Evolutionary conservation across 2,329 filamentous ascomycete species (phyloP), one percentile per base, ranked within the genome.

Genomic region (Pyricularia grisea): DNA sequence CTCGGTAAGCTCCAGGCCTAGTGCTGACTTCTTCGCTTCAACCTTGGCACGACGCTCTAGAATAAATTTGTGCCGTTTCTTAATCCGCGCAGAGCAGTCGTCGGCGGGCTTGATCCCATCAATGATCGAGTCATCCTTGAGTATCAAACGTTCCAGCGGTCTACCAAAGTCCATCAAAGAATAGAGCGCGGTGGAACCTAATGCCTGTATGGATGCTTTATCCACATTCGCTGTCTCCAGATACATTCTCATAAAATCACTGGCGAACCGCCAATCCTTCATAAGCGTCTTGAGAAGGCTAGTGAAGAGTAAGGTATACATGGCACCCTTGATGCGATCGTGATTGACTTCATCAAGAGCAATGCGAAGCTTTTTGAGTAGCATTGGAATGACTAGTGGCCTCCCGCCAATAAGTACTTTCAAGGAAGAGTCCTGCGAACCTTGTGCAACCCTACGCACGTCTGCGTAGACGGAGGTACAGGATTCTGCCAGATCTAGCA

Each of bases 241-340:
- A 79, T 97, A 99, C 10, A 95, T 84, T 68, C 90, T 89, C 81
- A 99, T 92, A 66, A 97, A 82, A n/a, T 90, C 87, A 0, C 96
- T 95, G 0, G 95, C 93, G 78, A 94, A 97, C 58, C 94, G 90
- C 96, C 96, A 99, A 77, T 99, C 94, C 68, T 92, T 90, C 65
- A 93, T 88, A 65, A 97, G 87, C 0, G 94, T 96, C 80, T 94
- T 96, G 6, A 93, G 86, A 50, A 99, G 82, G 71, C 92, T 96
- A 12, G 94, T 94, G 74, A 94, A 96, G 23, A 98, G 82, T 31
- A 99, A 81, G 0, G 94, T 94, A 77, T 95, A 98, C 82, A 99
- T 88, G 50, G 91, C 92, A 42, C 96, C 95, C 79, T 99, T 99
- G 78, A 99, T 97, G 17, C 93, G 88, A 71, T 95, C 92, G 76